Evolutionary conservation across 108 stramenopile genomes (phyloP), one percentile per base, ranked within the genome.

Genomic region (Stephanodiscus triporus): DNA sequence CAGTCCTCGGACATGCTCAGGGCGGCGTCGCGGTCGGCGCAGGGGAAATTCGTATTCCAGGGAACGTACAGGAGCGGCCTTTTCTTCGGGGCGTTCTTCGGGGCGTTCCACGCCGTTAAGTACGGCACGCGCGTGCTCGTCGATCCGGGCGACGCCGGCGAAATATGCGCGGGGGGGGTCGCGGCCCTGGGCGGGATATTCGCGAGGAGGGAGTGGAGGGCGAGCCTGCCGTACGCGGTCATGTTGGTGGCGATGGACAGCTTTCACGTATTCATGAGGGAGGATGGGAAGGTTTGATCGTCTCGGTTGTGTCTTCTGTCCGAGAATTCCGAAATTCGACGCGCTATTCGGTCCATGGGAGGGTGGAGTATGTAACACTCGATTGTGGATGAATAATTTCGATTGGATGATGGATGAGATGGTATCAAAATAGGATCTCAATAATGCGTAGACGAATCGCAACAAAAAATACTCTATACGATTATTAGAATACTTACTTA

Each of bases 181-280:
- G 65, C 82, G 7, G 76, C 87, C 0, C 54, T 95, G 70, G 91
- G 91, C 13, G 87, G 81, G 2, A 58, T 95, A 40, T 50, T 85
- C 53, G 76, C 63, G 2, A 85, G 77, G 73, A 86, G 87, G 34
- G 86, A 86, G 45, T 83, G 84, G 74, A 81, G 93, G 68, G 84
- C 87, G 11, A 83, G 83, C 66, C 73, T 95, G 70, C 93, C 93
- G 19, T 95, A 95, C 75, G 91, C 87, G 29, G 66, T 80, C 11
- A 95, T 95, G 93, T 70, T 95, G 50, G 76, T 95, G 50, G 73
- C 78, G 32, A 95, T 95, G 93, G 93, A 95, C 83, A 54, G 73
- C 0, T 78, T 89, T 29, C 83, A 89, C 77, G 66, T 91, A 10
- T 74, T 84, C 16, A 91, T 92, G 91, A 72, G 87, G 57, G 81